Percentiles rank a stretch among this genome's conserved stretches.
Conservation (phyloP, 441 rosid genomes). For the Rhodomyrtus psidioides region DNA sequence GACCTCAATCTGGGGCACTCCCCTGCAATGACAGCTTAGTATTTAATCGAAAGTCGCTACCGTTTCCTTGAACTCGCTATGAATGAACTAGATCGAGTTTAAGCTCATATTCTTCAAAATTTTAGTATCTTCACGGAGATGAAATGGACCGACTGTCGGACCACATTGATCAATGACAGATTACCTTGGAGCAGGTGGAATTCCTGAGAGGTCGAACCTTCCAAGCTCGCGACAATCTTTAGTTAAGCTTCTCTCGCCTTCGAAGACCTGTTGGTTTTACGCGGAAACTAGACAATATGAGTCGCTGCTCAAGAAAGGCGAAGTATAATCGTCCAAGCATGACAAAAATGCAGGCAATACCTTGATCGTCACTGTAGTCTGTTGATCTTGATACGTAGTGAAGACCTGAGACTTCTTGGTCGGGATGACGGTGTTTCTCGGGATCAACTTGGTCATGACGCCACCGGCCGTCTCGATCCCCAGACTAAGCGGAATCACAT, state of each 20-base stretch:
- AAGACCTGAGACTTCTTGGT: slow-evolving; percentile 44
- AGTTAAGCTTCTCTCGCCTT: slow-evolving; percentile 52
- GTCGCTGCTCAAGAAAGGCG: neutral
- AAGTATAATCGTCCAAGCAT: neutral
- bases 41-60: neutral
- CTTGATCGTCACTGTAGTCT: slow-evolving; percentile 38
- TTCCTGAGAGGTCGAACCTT: slow-evolving; percentile 43
- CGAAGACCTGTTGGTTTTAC: slow-evolving; percentile 25
- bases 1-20: slow-evolving; percentile 49
- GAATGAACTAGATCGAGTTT: neutral
- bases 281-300: neutral
- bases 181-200: slow-evolving; percentile 57
- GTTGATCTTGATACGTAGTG: slow-evolving; percentile 53
- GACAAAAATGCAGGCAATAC: neutral
- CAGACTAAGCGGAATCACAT: slow-evolving; percentile 42
- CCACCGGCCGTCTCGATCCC: slow-evolving; percentile 60
- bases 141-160: neutral
- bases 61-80: neutral
- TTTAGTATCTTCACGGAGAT: neutral
- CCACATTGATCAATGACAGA: neutral
- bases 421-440: slow-evolving; percentile 48
- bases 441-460: slow-evolving; percentile 51
- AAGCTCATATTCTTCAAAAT: neutral
- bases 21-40: slow-evolving; percentile 24
- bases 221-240: slow-evolving; percentile 52